phyloP scores from a whole-genome alignment of 2,329 filamentous ascomycete genomes.

The Aspergillus sp. region DNA sequence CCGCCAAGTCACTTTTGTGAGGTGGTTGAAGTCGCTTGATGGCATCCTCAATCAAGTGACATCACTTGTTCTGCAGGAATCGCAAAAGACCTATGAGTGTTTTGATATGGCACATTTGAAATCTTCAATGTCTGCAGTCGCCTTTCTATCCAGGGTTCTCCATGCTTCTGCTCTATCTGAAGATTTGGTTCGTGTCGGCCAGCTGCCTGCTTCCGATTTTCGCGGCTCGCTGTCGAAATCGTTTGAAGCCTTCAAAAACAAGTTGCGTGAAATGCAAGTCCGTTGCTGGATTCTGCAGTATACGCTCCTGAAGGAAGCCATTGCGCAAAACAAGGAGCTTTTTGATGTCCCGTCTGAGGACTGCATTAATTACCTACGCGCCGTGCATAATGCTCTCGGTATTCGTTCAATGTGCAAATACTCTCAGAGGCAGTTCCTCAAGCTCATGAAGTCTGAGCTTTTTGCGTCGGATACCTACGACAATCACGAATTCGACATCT shows the following conservation, averaged over 20 bases:
- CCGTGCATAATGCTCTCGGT: constrained; percentile 75
- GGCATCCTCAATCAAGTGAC: constrained; percentile 64
- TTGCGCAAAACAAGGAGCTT: constrained; percentile 54
- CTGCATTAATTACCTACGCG: constrained; percentile 67
- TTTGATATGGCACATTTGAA: constrained; percentile 70
- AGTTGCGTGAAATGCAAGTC: constrained; percentile 77
- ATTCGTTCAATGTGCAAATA: constrained; percentile 75
- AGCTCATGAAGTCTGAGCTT: constrained; percentile 78
- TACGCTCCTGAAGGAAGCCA: constrained; percentile 63
- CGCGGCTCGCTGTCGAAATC: constrained; percentile 38
- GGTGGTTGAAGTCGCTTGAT: constrained; percentile 69
- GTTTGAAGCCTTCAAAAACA: constrained; percentile 48
- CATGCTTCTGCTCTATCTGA: constrained; percentile 75
- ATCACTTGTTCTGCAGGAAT: constrained; percentile 58
- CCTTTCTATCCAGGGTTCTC: constrained; percentile 62
- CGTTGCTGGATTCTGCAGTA: constrained; percentile 85
- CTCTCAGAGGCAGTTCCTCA: constrained; percentile 79
- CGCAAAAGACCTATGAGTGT: constrained; percentile 63
- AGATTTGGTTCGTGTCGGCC: constrained; percentile 73
- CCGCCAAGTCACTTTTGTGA: constrained; percentile 62
- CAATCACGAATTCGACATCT: constrained; percentile 77
- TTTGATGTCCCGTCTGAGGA: constrained; percentile 63
- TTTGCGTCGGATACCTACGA: constrained; percentile 65
- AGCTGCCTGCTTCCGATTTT: constrained; percentile 52
- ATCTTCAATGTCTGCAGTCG: constrained; percentile 61